A percentile compares a stretch with the other conserved stretches of the same genome.
Conservation (phyloP, 1,139 yeast genomes). For the Candida sp. region DNA sequence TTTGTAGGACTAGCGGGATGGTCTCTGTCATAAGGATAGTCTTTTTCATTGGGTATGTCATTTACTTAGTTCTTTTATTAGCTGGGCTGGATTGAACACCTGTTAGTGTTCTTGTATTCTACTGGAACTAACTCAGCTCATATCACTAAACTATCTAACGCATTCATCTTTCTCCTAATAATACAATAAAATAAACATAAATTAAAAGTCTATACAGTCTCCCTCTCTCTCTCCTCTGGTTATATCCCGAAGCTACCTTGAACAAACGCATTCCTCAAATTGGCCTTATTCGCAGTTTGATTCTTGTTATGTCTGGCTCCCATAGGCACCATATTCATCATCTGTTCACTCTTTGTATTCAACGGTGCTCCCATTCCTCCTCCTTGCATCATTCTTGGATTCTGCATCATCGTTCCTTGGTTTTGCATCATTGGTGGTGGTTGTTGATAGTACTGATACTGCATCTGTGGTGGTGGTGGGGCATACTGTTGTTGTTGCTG, state of each 20-base stretch:
- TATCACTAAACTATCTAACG: too few relatives aligned
- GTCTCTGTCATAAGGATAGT: too few relatives aligned
- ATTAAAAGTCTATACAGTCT: background rate
- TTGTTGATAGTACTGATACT: slow-evolving; percentile 4
- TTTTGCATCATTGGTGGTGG: slow-evolving; percentile 2
- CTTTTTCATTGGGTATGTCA: too few relatives aligned
- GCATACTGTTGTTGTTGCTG: slow-evolving; percentile 6
- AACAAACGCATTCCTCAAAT: slow-evolving; percentile 45
- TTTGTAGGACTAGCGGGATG: too few relatives aligned
- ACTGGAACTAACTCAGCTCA: too few relatives aligned
- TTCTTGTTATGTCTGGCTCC: slow-evolving; percentile 41
- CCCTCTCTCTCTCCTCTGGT: background rate
- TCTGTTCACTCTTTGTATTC: slow-evolving; percentile 19
- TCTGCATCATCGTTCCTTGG: background rate
- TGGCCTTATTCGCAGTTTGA: slow-evolving; percentile 37
- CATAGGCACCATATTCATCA: slow-evolving; percentile 43
- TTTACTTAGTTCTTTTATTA: too few relatives aligned
- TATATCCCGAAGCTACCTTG: slow-evolving; percentile 45
- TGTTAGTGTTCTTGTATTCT: too few relatives aligned
- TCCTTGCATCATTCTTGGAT: slow-evolving; percentile 9
- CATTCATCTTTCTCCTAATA: too few relatives aligned
- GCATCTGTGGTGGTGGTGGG: slow-evolving; percentile 4
- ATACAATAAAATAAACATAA: background rate
- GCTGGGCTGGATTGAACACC: too few relatives aligned
- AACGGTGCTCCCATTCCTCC: slow-evolving; percentile 7